phyloP scores from a whole-genome alignment of 2,329 filamentous ascomycete genomes.

The Colletotrichum camelliae region DNA sequence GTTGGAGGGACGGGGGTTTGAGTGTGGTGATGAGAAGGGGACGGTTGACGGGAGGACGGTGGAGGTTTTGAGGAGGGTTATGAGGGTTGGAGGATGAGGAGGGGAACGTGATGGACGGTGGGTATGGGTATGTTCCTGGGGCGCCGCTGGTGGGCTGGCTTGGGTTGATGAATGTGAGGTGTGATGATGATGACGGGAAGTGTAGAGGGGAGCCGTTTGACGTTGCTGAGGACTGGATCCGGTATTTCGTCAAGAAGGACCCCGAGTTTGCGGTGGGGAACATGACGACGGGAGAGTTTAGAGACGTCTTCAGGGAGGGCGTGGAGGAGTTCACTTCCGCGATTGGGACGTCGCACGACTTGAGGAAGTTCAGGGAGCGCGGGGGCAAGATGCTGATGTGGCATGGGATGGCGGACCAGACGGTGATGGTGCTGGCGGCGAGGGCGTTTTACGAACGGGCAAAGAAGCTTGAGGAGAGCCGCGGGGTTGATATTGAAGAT shows the following conservation, averaged over 20 bases:
- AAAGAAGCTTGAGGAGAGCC: neutral
- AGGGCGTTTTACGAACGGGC: neutral
- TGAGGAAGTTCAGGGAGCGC: constrained; percentile 30
- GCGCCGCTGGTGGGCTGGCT: neutral
- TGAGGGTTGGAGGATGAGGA: neutral
- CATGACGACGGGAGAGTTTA: neutral
- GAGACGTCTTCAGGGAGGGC: constrained; percentile 24
- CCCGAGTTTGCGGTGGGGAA: constrained; percentile 26
- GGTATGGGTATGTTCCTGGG: neutral
- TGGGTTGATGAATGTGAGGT: neutral
- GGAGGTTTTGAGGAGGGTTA: neutral
- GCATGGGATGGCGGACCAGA: constrained; percentile 44
- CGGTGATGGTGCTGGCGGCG: constrained; percentile 28
- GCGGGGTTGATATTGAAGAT: neutral
- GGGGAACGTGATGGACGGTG: neutral
- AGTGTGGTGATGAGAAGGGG: constrained; percentile 29
- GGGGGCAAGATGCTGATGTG: constrained; percentile 49
- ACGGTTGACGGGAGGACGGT: neutral
- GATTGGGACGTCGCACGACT: constrained; percentile 31
- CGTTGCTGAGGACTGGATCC: neutral
- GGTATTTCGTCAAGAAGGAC: constrained; percentile 28
- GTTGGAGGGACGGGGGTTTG: constrained; percentile 4
- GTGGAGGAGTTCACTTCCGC: constrained; percentile 22
- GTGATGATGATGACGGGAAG: neutral
- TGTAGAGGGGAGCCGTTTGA: neutral